phyloP scores from a whole-genome alignment of 2,329 filamentous ascomycete species.

The Clarireedia hainanense region DNA sequence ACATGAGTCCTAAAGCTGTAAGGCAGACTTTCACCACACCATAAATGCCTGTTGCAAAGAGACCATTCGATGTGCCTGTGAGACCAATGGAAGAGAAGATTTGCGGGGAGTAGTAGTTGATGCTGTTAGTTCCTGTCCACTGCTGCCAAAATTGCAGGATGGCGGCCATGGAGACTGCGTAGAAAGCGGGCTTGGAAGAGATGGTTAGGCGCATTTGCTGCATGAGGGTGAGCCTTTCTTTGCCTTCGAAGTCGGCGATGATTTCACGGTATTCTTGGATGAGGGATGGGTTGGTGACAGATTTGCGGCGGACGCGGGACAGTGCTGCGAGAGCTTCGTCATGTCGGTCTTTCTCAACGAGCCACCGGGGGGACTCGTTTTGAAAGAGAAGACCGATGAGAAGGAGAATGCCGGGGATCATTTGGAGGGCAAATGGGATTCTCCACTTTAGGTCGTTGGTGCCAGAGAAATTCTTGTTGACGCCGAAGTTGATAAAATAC shows the following conservation, averaged over 20 bases:
- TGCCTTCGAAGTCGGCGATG: slow-evolving; percentile 38
- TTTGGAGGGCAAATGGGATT: slow-evolving; percentile 58
- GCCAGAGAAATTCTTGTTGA: slow-evolving; percentile 1
- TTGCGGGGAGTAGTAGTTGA: slow-evolving; percentile 59
- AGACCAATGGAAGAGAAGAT: slow-evolving; percentile 59
- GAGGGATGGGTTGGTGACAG: slow-evolving; percentile 43
- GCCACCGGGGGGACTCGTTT: slow-evolving; percentile 53
- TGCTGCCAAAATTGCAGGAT: slow-evolving; percentile 55
- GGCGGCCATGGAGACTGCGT: slow-evolving; percentile 38
- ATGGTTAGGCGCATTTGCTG: slow-evolving; percentile 26
- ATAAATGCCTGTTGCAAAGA: slow-evolving; percentile 66
- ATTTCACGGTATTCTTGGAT: slow-evolving; percentile 40
- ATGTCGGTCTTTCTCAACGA: slow-evolving; percentile 58
- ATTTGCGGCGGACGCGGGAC: slow-evolving; percentile 41
- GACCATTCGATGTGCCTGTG: slow-evolving; percentile 47
- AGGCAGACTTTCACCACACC: slow-evolving; percentile 61
- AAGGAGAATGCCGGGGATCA: slow-evolving; percentile 52
- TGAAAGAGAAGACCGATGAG: slow-evolving; percentile 54
- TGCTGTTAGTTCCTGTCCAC: slow-evolving; percentile 44
- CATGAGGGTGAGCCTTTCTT: slow-evolving; percentile 36
- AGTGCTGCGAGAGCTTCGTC: slow-evolving; percentile 52
- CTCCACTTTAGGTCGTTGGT: slow-evolving; percentile 27
- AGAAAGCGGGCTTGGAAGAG: slow-evolving; percentile 17
- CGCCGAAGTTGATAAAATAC: slow-evolving; percentile 10
- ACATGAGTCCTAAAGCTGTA: slow-evolving; percentile 55